Evolutionary conservation across 106 monocot genomes (phyloP).

Genomic region (Posidonia australis): DNA sequence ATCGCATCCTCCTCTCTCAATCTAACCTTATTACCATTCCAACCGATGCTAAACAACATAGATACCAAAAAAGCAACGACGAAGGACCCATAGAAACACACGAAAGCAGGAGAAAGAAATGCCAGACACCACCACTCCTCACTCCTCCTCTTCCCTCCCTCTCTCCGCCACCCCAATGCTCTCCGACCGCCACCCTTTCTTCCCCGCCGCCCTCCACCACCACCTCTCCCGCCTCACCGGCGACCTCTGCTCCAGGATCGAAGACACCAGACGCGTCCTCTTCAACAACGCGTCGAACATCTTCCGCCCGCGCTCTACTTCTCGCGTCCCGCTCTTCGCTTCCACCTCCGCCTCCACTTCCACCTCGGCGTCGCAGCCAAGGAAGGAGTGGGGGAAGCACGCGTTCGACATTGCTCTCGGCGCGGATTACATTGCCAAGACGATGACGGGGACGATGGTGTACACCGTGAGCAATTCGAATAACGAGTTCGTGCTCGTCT

Average conservation of each 20-base stretch:
- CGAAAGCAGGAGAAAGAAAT: too few species aligned
- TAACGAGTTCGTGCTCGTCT: conserved; percentile 96
- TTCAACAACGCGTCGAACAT: neutral
- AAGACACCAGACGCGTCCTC: conserved; percentile 22
- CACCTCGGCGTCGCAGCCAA: neutral
- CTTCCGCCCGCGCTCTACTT: conserved; percentile 1
- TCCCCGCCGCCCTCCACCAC: conserved; percentile 34
- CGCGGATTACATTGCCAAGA: conserved; percentile 52
- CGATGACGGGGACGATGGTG: conserved; percentile 66
- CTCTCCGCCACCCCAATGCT: too few species aligned
- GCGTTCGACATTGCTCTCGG: conserved; percentile 65
- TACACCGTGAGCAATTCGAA: conserved; percentile 94
- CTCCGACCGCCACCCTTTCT: neutral
- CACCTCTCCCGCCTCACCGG: conserved; percentile 45
- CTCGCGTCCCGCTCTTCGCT: too few species aligned
- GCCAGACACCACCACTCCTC: too few species aligned
- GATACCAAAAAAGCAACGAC: too few species aligned
- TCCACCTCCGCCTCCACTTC: conserved; percentile 11
- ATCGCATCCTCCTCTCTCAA: too few species aligned
- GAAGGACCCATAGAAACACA: too few species aligned
- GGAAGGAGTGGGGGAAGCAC: conserved; percentile 14
- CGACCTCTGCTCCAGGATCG: conserved; percentile 26
- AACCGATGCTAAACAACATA: too few species aligned
- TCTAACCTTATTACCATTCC: too few species aligned
- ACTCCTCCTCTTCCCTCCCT: too few species aligned